phyloP scores from a whole-genome alignment of 2,329 filamentous ascomycete genomes.

The Aspergillus chevalieri region DNA sequence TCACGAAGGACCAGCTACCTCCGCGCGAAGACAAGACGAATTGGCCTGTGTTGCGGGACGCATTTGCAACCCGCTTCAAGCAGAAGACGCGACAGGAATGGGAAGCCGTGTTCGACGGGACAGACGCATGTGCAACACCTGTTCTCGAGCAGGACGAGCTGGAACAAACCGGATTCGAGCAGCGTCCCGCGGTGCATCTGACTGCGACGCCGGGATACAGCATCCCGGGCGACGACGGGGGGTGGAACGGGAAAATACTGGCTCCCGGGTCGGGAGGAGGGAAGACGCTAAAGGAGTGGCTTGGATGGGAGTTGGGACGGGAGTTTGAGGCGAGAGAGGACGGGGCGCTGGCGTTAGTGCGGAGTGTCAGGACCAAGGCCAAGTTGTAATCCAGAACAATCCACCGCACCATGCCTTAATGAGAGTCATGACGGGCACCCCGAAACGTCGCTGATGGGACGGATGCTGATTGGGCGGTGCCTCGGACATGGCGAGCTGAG shows the following conservation, averaged over 20 bases:
- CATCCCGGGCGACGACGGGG: constrained; percentile 55
- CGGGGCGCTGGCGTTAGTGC: constrained; percentile 54
- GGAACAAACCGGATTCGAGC: constrained; percentile 49
- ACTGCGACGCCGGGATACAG: constrained; percentile 62
- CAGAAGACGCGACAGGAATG: constrained; percentile 68
- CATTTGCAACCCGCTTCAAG: constrained; percentile 61
- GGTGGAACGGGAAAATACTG: constrained; percentile 59
- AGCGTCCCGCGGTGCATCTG: constrained; percentile 46
- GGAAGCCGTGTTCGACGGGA: constrained; percentile 81
- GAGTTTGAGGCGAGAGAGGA: constrained; percentile 60
- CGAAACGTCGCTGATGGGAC: too few species aligned
- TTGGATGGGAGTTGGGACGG: constrained; percentile 66
- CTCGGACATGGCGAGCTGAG: too few species aligned
- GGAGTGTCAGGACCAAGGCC: constrained; percentile 21
- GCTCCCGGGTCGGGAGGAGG: constrained; percentile 66
- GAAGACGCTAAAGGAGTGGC: constrained; percentile 62
- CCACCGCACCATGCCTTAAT: neutral
- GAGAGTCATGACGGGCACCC: neutral
- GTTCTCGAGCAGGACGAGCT: constrained; percentile 72
- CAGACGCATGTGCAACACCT: constrained; percentile 88
- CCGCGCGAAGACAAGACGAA: constrained; percentile 52
- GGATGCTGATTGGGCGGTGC: too few species aligned
- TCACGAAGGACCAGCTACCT: constrained; percentile 45
- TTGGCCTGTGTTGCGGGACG: constrained; percentile 61
- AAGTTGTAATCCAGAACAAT: constrained; percentile 12